A percentile compares a stretch with the other conserved stretches of the same genome.
These are phyloP conservation scores for Dipodascopsis uninucleata DNA, from an alignment of 805 yeast genomes.

Conservation along the genomic window DNA sequence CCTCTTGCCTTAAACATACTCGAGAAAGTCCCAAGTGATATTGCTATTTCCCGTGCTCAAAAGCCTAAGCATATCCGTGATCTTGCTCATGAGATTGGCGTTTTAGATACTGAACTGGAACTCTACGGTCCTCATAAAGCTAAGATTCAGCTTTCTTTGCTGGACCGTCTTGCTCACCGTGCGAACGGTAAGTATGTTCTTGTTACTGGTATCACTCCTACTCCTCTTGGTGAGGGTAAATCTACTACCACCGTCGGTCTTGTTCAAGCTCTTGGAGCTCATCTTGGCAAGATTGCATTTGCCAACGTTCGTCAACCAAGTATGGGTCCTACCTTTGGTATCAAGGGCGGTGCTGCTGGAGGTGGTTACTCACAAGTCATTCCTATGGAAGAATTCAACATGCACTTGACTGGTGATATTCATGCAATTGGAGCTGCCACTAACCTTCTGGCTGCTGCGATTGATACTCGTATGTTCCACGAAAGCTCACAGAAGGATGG, in stretches of 20 bases:
- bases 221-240: conserved; percentile 98
- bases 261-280: conserved; percentile 96
- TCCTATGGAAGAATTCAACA: conserved; percentile 98
- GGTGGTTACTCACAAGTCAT: conserved; percentile 98
- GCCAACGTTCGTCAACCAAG: conserved; percentile 98
- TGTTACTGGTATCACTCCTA: conserved; percentile 97
- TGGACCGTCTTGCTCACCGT: conserved; percentile 60
- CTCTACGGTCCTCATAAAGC: conserved; percentile 88
- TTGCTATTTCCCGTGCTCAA: conserved; percentile 84
- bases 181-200: conserved; percentile 81
- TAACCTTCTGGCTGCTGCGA: conserved; percentile 91
- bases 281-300: conserved; percentile 72
- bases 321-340: conserved; percentile 98
- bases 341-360: conserved; percentile 99
- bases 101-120: conserved; percentile 73
- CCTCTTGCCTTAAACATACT: conserved; percentile 54
- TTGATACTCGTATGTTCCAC: conserved; percentile 95
- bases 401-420: conserved; percentile 96
- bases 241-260: conserved; percentile 94
- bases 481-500: conserved; percentile 80
- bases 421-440: conserved; percentile 95
- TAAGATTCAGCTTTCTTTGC: conserved; percentile 67
- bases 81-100: conserved; percentile 80
- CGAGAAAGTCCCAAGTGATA: conserved; percentile 84
- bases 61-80: conserved; percentile 74